Conservation (phyloP, 2,329 filamentous ascomycete genomes). For the Trichoderma pleuroti region DNA sequence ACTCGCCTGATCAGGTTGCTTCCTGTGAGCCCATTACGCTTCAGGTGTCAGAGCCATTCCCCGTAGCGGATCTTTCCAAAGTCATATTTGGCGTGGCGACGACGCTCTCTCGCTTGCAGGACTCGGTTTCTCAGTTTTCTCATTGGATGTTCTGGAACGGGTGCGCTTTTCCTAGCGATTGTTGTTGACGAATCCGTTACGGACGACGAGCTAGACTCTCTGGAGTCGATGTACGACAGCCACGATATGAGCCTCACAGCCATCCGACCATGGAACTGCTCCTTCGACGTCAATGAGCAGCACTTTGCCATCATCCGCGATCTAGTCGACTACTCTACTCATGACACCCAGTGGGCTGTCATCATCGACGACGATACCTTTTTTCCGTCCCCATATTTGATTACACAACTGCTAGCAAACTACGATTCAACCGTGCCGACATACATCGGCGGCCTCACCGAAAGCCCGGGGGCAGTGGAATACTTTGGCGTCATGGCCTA, state of each 20-base stretch:
- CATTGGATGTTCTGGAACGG: conserved; percentile 54
- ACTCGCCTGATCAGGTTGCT: not conserved
- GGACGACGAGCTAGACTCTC: conserved; percentile 25
- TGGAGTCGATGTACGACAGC: conserved; percentile 29
- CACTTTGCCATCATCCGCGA: conserved; percentile 55
- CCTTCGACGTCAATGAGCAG: conserved; percentile 47
- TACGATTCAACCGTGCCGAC: conserved; percentile 47
- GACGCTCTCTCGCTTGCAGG: conserved; percentile 46
- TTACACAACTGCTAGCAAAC: conserved; percentile 45
- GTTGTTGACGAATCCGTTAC: conserved; percentile 40
- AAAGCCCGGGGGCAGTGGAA: conserved; percentile 50
- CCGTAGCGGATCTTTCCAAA: conserved; percentile 43
- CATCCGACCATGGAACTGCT: conserved; percentile 32
- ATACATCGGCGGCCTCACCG: conserved; percentile 57
- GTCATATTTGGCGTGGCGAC: conserved; percentile 58
- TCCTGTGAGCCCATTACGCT: conserved; percentile 44
- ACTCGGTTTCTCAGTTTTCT: conserved; percentile 49
- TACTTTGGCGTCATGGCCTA: conserved; percentile 58
- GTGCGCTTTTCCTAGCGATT: conserved; percentile 49
- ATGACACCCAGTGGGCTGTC: conserved; percentile 51
- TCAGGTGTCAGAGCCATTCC: conserved; percentile 44
- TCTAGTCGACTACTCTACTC: conserved; percentile 41
- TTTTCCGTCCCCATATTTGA: conserved; percentile 51
- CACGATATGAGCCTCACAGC: conserved; percentile 35
- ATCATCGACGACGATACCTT: conserved; percentile 64